Base-by-base conservation (phyloP, 2,329 filamentous ascomycete species). In the Stagonosporopsis rhizophila region DNA sequence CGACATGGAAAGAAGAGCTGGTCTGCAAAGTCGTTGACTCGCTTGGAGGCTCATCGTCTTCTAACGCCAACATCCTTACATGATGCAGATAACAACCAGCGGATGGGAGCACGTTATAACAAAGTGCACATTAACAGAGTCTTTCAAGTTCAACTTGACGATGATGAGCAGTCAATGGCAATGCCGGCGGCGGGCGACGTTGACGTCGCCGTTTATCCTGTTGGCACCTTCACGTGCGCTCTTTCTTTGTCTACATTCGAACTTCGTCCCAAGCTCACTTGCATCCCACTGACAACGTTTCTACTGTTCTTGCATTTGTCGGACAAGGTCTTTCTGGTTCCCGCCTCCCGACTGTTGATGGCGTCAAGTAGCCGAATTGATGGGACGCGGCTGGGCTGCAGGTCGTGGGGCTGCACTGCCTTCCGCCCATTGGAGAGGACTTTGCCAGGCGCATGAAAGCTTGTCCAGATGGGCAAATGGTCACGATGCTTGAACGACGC, bases 391-490 rank as follows among this genome's bases (percentile, higher is more conserved):
- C 40, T 42, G 40, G 40, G 25, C 20, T 39, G n/a, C 22, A 23
- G 28, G 42, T 12, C 23, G 50, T 22, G 41, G 27, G 41, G 40
- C 44, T 38, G 37, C 47, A 35, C 41, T 32, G 34, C 30, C 28
- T 37, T 35, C 44, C 48, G 37, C 45, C 52, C 44, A 57, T 30
- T 25, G 42, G 54, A 59, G 49, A 59, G 53, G 58, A 61, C 50
- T 35, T 60, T 44, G 41, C 34, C 30, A 52, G 42, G 53, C 42
- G 54, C 56, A 57, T 57, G 59, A 59, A 50, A 51, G 60, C 52
- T 56, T 56, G 42, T 64, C 62, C 41, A 56, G 60, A 58, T 41
- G 12, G 56, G 60, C 38, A 54, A 57, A 50, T 60, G 65, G 59
- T 64, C 61, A 61, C 61, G 52, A 39, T 52, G 52, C 60, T 60